Conservation (phyloP, 371 early-diverging fungal species). For the Syncephalastrum racemosum region DNA sequence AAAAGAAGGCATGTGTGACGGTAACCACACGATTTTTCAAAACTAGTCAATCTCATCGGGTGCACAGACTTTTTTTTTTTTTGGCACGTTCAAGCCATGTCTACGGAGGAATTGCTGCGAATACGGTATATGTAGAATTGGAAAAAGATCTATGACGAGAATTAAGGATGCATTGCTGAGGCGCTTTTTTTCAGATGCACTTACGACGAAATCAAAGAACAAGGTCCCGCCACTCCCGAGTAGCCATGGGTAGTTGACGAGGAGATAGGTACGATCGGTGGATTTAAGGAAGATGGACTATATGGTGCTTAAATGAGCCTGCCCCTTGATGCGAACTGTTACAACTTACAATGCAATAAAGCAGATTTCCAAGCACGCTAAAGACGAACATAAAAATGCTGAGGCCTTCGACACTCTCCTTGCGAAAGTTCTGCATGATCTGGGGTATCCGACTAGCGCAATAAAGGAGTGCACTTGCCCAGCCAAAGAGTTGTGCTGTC, state of each 20-base stretch:
- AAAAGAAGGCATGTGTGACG: too few relatives aligned
- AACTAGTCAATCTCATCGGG: too few relatives aligned
- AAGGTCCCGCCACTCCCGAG: slow-evolving; percentile 65
- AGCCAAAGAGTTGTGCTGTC: slow-evolving; percentile 49
- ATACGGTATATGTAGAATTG: slow-evolving; percentile 46
- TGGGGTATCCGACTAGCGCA: slow-evolving; percentile 76
- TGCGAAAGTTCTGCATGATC: slow-evolving; percentile 72
- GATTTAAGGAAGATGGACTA: slow-evolving; percentile 70
- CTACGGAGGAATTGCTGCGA: slow-evolving; percentile 1
- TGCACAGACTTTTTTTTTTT: too few relatives aligned
- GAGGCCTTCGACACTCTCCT: slow-evolving; percentile 75
- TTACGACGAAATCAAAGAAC: slow-evolving; percentile 64
- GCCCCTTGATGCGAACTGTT: background rate
- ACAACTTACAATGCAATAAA: slow-evolving; percentile 54
- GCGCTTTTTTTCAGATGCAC: background rate
- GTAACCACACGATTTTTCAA: too few relatives aligned
- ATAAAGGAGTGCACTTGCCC: slow-evolving; percentile 59
- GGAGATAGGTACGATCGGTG: slow-evolving; percentile 55
- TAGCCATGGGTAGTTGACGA: slow-evolving; percentile 73
- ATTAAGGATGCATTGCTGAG: background rate
- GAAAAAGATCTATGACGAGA: slow-evolving; percentile 42
- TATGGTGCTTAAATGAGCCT: background rate
- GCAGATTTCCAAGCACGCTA: slow-evolving; percentile 81
- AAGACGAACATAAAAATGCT: slow-evolving; percentile 78
- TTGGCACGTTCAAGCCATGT: too few relatives aligned